Evolutionary conservation across 192 early-diverging fungal genomes (phyloP).

Genomic region (Lunasporangiospora selenospora): DNA sequence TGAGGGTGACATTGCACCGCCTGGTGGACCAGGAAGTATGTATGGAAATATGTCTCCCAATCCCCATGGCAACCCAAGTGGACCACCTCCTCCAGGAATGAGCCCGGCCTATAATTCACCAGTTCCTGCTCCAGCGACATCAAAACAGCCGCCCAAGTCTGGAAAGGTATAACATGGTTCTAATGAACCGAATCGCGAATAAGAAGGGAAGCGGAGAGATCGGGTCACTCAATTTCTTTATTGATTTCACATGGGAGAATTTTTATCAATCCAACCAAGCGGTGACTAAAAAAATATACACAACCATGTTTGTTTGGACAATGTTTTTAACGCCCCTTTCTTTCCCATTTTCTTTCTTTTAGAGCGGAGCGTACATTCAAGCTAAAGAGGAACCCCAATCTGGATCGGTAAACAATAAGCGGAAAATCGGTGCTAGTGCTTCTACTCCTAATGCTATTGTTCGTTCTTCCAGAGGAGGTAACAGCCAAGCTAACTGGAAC

Average conservation of each 20-base stretch:
- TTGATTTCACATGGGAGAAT: too few species aligned
- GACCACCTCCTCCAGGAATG: slow-evolving; percentile 53
- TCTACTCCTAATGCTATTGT: slow-evolving; percentile 33
- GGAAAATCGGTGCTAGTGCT: slow-evolving; percentile 21
- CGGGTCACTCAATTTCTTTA: too few species aligned
- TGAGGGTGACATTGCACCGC: slow-evolving; percentile 42
- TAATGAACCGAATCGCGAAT: too few species aligned
- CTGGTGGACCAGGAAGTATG: slow-evolving; percentile 49
- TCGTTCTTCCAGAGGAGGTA: slow-evolving; percentile 19
- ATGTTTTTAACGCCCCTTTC: neutral
- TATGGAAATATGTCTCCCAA: slow-evolving; percentile 52
- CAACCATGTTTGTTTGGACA: neutral
- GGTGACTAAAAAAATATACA: too few species aligned
- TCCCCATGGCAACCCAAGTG: slow-evolving; percentile 54
- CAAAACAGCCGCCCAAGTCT: slow-evolving; percentile 29
- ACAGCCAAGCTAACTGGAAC: slow-evolving; percentile 55
- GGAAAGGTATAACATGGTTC: slow-evolving; percentile 25
- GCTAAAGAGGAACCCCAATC: slow-evolving; percentile 33
- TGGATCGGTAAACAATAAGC: slow-evolving; percentile 20
- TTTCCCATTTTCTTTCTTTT: neutral
- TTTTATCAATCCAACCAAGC: too few species aligned
- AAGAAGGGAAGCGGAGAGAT: too few species aligned
- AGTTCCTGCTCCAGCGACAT: slow-evolving; percentile 20
- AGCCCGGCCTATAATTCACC: slow-evolving; percentile 46
- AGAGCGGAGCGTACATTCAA: slow-evolving; percentile 26